phyloP scores from a whole-genome alignment of 208 protist genomes.

The Leishmania lainsoni region DNA sequence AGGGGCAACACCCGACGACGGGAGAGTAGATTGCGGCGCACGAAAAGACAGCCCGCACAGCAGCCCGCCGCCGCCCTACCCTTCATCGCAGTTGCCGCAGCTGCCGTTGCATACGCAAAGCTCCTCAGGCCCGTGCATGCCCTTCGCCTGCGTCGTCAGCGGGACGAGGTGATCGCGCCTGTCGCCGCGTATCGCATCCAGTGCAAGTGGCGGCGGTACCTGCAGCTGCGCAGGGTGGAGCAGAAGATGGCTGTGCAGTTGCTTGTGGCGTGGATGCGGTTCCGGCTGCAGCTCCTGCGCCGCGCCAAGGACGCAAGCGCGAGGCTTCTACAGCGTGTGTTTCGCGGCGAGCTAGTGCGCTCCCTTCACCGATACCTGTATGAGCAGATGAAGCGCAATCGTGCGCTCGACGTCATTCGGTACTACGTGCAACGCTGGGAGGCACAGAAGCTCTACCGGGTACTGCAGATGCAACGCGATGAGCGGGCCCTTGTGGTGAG shows the following conservation, averaged over 20 bases:
- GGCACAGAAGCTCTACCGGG: constrained; percentile 37
- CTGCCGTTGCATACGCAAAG: constrained; percentile 31
- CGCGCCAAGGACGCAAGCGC: constrained; percentile 48
- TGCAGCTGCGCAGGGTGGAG: constrained; percentile 46
- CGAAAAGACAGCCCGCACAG: constrained; percentile 2
- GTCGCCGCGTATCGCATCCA: constrained; percentile 69
- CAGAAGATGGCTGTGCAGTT: constrained; percentile 33
- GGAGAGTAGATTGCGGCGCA: constrained; percentile 11
- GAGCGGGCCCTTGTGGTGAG: constrained; percentile 56
- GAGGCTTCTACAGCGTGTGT: constrained; percentile 71
- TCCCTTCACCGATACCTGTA: constrained; percentile 64
- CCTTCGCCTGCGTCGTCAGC: constrained; percentile 27
- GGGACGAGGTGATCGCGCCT: constrained; percentile 47
- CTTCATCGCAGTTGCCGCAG: constrained; percentile 18
- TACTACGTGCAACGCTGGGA: constrained; percentile 47
- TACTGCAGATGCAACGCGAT: constrained; percentile 57
- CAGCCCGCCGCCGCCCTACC: constrained; percentile 8
- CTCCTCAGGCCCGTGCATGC: constrained; percentile 37
- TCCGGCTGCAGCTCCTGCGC: constrained; percentile 39
- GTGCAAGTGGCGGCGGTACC: constrained; percentile 56
- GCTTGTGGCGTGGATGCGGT: constrained; percentile 59
- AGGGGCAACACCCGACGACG: constrained; percentile 16
- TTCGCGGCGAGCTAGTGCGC: constrained; percentile 56
- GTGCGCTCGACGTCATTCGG: constrained; percentile 42
- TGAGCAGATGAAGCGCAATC: constrained; percentile 51